A percentile compares a stretch with the other conserved stretches of the same genome.
Conservation (phyloP, 1,139 yeast species). For the Hanseniaspora sp. region DNA sequence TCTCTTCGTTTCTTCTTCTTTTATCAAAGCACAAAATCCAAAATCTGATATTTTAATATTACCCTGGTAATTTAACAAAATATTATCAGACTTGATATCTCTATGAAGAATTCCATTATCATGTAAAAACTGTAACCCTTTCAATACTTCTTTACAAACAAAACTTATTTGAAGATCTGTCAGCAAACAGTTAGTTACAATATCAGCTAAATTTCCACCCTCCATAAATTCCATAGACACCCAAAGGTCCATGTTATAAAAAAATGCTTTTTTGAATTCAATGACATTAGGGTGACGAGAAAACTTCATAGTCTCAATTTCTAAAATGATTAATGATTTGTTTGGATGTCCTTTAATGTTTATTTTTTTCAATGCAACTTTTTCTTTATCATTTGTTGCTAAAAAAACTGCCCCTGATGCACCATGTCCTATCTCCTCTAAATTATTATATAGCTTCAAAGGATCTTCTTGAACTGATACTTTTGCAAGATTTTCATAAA, state of each 20-base stretch:
- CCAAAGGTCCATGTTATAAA: conserved; percentile 72
- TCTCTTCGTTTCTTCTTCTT: conserved; percentile 72
- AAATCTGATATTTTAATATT: conserved; percentile 82
- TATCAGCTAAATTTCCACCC: conserved; percentile 92
- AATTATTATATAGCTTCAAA: conserved; percentile 51
- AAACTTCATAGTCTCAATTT: conserved; percentile 88
- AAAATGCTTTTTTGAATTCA: conserved; percentile 75
- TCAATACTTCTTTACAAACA: conserved; percentile 80
- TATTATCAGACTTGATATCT: conserved; percentile 91
- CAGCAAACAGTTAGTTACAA: conserved; percentile 89
- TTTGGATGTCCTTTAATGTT: conserved; percentile 87
- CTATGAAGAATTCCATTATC: conserved; percentile 91
- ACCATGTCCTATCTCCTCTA: conserved; percentile 89
- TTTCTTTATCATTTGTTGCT: conserved; percentile 50
- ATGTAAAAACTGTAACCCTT: conserved; percentile 78
- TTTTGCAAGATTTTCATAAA: conserved; percentile 56
- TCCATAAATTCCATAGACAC: conserved; percentile 98
- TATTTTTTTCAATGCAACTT: conserved; percentile 94
- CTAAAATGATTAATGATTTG: conserved; percentile 87
- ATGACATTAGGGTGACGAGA: conserved; percentile 84
- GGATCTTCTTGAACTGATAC: conserved; percentile 54
- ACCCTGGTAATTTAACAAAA: conserved; percentile 69
- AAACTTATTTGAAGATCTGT: conserved; percentile 97
- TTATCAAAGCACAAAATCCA: conserved; percentile 83
- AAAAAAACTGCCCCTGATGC: conserved; percentile 97